These are phyloP conservation scores for Rhizopus delemar DNA, from an alignment of 371 early-diverging fungal species.

Conservation along the genomic window DNA sequence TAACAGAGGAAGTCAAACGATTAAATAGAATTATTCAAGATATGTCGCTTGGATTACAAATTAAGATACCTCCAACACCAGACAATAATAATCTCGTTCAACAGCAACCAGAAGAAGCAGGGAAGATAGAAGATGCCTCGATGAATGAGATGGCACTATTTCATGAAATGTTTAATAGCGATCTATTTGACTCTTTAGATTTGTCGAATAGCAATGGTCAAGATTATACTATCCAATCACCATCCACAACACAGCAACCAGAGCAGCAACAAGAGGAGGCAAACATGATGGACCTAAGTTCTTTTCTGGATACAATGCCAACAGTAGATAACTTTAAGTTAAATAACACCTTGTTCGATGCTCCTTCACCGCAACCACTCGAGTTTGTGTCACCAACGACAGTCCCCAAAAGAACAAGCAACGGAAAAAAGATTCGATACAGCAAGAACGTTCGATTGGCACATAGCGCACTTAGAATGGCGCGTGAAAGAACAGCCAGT, in stretches of 20 bases:
- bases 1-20: constrained; percentile 38
- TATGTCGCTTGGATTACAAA: constrained; percentile 6
- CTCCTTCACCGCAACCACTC: constrained; percentile 20
- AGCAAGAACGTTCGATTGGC: constrained; percentile 43
- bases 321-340: background rate
- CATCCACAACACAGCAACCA: background rate
- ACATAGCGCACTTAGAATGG: constrained; percentile 38
- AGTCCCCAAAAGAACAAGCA: constrained; percentile 40
- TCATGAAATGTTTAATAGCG: constrained; percentile 36
- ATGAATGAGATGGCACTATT: constrained; percentile 37
- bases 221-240: constrained; percentile 1
- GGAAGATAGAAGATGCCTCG: constrained; percentile 13
- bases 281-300: constrained; percentile 21
- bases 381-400: constrained; percentile 23
- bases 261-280: background rate
- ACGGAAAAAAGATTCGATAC: constrained; percentile 47
- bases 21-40: constrained; percentile 28
- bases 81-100: constrained; percentile 9
- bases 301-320: constrained; percentile 14
- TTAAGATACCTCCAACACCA: constrained; percentile 24
- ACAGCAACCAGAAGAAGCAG: constrained; percentile 5
- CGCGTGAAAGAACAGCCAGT: constrained; percentile 32
- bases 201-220: constrained; percentile 7
- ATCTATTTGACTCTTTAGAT: constrained; percentile 27
- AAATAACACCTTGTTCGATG: constrained; percentile 1